Conservation (phyloP, 441 rosid species). For the Francoa sonchifolia region DNA sequence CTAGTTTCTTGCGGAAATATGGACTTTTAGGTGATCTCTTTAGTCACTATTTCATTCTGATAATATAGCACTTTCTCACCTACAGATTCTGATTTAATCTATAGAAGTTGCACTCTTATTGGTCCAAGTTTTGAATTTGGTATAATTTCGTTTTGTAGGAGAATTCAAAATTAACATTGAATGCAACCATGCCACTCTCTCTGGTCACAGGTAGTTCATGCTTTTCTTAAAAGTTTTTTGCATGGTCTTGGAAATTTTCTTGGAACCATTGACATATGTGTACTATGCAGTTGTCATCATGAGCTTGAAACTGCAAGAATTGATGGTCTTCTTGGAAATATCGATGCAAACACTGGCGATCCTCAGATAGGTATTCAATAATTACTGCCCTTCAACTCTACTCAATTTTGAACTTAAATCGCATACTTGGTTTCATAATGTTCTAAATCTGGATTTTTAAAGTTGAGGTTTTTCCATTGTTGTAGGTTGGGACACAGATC, state of each 20-base stretch:
- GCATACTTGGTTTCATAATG: neutral
- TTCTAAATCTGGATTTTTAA: conserved; percentile 9
- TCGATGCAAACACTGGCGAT: conserved; percentile 95
- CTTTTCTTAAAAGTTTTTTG: neutral
- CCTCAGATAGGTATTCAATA: conserved; percentile 63
- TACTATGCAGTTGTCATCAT: conserved; percentile 64
- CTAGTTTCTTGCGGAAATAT: conserved; percentile 77
- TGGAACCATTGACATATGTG: conserved; percentile 2
- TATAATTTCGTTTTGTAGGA: conserved; percentile 26
- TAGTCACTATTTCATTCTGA: neutral
- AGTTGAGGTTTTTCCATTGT: neutral
- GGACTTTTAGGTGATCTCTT: conserved; percentile 47
- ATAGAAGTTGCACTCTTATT: no score
- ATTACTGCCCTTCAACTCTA: no score
- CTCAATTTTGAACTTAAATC: no score
- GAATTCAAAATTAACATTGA: conserved; percentile 90
- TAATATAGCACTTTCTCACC: neutral
- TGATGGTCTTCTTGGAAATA: conserved; percentile 80
- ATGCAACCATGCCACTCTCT: conserved; percentile 93
- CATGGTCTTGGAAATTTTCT: neutral
- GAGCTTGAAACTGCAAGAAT: conserved; percentile 96
- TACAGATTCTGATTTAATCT: no score
- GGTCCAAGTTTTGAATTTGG: no score
- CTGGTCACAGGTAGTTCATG: conserved; percentile 68
- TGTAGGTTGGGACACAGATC: conserved; percentile 98